Base-by-base conservation (phyloP, 257 asterid species). In the Solanum dulcamara region DNA sequence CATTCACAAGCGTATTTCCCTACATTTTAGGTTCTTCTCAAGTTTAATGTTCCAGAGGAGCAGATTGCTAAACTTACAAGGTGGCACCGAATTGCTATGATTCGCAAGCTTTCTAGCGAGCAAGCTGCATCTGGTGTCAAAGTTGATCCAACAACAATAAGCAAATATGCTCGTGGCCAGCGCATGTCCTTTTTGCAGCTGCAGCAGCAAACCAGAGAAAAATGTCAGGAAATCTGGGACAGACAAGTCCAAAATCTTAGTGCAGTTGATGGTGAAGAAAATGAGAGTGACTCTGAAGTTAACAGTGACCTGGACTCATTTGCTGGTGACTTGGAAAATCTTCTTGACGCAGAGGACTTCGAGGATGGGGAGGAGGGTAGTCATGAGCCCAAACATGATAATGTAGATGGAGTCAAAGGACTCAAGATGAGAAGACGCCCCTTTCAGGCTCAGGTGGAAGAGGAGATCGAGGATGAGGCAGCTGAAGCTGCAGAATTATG, bases 201-300 rank as follows among this genome's bases (percentile, higher is more conserved):
- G 88, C 99, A 97, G 95, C 99, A 97, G 92, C 99, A 97, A 92
- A 94, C 99, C 10, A 91, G 99, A 89, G 99, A 97, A 89, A 97
- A 97, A 89, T 97, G 99, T 89, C 99, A 97, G 88, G 99, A 97
- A 88, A 94, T 97, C 87, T 95, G 99, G 99, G 98, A 95, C 81
- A 93, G 99, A 44, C 98, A 95, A 88, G 90, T 91, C 87, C 98
- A 92, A 86, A 95, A 96, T 89, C 97, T 97, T 67, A 89, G 92
- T 85, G 88, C 93, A 75, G 94, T 90, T 85, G 99, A 95, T 42
- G 98, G 95, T 72, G 99, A 97, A 85, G 99, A 94, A 83, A 91
- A 92, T 85, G 99, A 97, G 92, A 95, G 97, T 10, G 99, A 95
- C 84, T 89, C 98, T 30, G 99, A 97, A 88, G 98, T 94, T 57